Percentiles rank a stretch among this genome's conserved stretches.
Evolutionary conservation across 108 stramenopile genomes (phyloP).

Genomic region (Conticribra weissflogii): DNA sequence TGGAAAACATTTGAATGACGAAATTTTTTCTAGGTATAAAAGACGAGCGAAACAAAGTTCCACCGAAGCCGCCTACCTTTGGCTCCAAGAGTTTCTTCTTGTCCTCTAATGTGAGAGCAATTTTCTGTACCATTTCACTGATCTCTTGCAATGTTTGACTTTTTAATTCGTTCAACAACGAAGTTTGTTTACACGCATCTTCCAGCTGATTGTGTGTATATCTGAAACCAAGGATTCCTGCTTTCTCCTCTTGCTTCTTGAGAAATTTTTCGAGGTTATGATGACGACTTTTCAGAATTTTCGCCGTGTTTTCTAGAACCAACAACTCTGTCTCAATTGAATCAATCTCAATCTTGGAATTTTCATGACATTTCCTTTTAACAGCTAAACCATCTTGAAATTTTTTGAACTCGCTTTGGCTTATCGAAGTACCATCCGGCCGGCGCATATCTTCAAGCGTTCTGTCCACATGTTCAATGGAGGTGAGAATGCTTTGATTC

Average conservation of each 20-base stretch:
- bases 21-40: neutral
- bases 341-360: constrained; percentile 12
- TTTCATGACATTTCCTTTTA: neutral
- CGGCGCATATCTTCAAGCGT: neutral
- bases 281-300: constrained; percentile 49
- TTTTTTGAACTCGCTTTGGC: constrained; percentile 14
- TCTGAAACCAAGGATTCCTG: constrained; percentile 73
- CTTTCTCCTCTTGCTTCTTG: constrained; percentile 60
- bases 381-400: constrained; percentile 38
- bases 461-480: neutral
- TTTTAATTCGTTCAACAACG: constrained; percentile 65
- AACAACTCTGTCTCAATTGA: constrained; percentile 46
- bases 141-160: constrained; percentile 76
- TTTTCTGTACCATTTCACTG: constrained; percentile 60
- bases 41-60: neutral
- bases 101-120: constrained; percentile 59
- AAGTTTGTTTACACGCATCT: constrained; percentile 61
- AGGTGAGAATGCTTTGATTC: constrained; percentile 6
- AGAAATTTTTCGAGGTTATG: constrained; percentile 62
- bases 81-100: constrained; percentile 62
- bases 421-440: constrained; percentile 5
- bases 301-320: constrained; percentile 56
- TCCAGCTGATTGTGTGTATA: constrained; percentile 57
- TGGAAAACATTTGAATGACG: neutral
- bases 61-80: constrained; percentile 21